Evolutionary conservation across 257 asterid genomes (phyloP), one percentile per base, ranked within the genome.

Genomic region (Capsicum rhomboideum): DNA sequence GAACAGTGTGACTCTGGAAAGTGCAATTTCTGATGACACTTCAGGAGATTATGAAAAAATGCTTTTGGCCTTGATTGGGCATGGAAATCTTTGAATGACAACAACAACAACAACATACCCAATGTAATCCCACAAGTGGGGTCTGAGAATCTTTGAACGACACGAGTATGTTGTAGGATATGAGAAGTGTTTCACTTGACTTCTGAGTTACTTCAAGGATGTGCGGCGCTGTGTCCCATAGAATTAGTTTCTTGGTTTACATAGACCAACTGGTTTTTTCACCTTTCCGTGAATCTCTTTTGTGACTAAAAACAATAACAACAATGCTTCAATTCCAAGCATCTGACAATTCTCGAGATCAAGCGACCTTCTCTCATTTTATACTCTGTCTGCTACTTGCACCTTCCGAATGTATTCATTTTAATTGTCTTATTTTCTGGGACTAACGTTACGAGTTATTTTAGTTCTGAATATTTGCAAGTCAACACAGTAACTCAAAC

Each of bases 21-120:
- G 50, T 7, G 97, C 95, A 0, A 91, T 96, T 69, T 82, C 91
- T 29, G 90, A 81, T 81, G 98, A 94, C 89, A 91, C 98, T 53
- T 88, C 97, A 8, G 98, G 98, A 17, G 97, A 92, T 81, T 94
- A 93, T 58, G 89, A 91, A 89, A 91, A 86, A 68, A 71, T 94
- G 85, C 93, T 94, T 72, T 87, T 94, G 74, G 98, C 95, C 13
- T 88, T 96, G 87, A 31, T 90, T 23, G 93, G 93, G 7, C 90
- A 89, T 26, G 94, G 89, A 13, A 86, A 89, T 52, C 89, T 85
- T 71, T 88, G 85, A 83, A 80, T 28, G 16, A 72, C 6, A 42
- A n/a, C n/a, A n/a, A n/a, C n/a, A n/a, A n/a, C n/a, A n/a, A n/a
- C n/a, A n/a, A n/a, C n/a, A n/a, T n/a, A n/a, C n/a, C n/a, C n/a